Conservation (phyloP, 331 rosid species). For the Cydonia oblonga region DNA sequence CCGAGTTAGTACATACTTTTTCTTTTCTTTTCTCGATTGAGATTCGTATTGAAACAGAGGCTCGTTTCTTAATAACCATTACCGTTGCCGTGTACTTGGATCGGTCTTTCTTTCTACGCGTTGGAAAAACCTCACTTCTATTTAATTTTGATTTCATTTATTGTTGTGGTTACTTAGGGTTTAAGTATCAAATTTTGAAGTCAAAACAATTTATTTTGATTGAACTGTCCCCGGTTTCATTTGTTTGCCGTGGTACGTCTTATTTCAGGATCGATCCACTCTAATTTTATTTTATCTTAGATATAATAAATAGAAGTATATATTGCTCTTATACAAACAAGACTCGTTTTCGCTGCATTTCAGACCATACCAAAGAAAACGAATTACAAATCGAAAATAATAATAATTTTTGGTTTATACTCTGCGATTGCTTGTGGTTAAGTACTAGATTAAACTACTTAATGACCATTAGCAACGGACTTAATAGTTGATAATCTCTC, state of each 20-base stretch:
- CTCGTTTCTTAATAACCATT: not conserved
- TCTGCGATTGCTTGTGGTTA: not conserved
- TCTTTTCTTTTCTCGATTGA: not conserved
- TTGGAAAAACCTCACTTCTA: not conserved
- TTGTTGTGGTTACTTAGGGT: not conserved
- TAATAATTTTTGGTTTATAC: too few species aligned
- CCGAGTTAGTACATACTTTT: not conserved
- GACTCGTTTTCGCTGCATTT: too few species aligned
- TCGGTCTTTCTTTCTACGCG: not conserved
- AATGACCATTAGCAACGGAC: not conserved
- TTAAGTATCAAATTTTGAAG: not conserved
- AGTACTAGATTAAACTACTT: not conserved
- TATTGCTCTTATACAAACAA: too few species aligned
- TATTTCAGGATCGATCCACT: too few species aligned
- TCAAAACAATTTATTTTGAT: too few species aligned
- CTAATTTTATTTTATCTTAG: too few species aligned
- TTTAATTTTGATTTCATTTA: too few species aligned
- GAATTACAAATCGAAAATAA: too few species aligned
- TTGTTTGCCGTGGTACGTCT: too few species aligned
- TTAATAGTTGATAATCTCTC: conserved; percentile 27
- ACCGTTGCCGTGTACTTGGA: not conserved
- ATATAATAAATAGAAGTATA: too few species aligned
- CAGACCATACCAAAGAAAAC: too few species aligned
- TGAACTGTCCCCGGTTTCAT: too few species aligned
- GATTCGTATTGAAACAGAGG: not conserved